Conservation (phyloP, 2,329 filamentous ascomycete genomes). For the Cercospora sesami region DNA sequence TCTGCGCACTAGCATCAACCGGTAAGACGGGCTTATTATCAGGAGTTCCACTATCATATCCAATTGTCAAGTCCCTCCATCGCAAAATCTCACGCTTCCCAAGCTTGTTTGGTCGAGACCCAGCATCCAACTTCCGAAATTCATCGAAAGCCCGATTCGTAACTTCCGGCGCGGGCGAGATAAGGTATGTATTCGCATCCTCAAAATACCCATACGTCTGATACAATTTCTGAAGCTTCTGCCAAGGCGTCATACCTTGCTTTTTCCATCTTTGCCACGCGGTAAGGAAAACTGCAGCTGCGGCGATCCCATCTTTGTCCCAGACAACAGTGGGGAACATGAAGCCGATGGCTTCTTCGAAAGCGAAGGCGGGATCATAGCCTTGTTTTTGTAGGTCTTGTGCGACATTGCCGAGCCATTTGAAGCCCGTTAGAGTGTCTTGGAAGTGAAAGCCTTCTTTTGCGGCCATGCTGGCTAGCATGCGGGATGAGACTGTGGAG, state of each 20-base stretch:
- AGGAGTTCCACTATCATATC: conserved; percentile 57
- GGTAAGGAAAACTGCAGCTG: conserved; percentile 60
- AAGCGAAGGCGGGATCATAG: conserved; percentile 58
- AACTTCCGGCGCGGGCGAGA: conserved; percentile 55
- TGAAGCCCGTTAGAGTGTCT: conserved; percentile 67
- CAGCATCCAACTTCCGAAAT: conserved; percentile 48
- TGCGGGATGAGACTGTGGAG: conserved; percentile 65
- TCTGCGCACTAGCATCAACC: conserved; percentile 58
- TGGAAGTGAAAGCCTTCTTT: conserved; percentile 58
- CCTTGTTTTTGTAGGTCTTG: conserved; percentile 52
- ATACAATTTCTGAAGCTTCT: conserved; percentile 60
- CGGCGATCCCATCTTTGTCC: conserved; percentile 65
- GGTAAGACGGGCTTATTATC: conserved; percentile 58
- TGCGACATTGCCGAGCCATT: conserved; percentile 65
- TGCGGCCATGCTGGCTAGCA: conserved; percentile 59
- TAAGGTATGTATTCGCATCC: conserved; percentile 64
- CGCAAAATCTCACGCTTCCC: conserved; percentile 55
- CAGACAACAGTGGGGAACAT: conserved; percentile 64
- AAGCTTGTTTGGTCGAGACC: conserved; percentile 38
- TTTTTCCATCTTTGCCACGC: conserved; percentile 54
- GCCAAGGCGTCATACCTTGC: conserved; percentile 57
- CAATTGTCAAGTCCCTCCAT: conserved; percentile 63
- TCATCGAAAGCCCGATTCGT: conserved; percentile 57
- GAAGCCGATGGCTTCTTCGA: conserved; percentile 66
- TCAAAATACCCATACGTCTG: conserved; percentile 61